phyloP scores from a whole-genome alignment of 805 yeast genomes.

The Wickerhamomyces sydowiorum region DNA sequence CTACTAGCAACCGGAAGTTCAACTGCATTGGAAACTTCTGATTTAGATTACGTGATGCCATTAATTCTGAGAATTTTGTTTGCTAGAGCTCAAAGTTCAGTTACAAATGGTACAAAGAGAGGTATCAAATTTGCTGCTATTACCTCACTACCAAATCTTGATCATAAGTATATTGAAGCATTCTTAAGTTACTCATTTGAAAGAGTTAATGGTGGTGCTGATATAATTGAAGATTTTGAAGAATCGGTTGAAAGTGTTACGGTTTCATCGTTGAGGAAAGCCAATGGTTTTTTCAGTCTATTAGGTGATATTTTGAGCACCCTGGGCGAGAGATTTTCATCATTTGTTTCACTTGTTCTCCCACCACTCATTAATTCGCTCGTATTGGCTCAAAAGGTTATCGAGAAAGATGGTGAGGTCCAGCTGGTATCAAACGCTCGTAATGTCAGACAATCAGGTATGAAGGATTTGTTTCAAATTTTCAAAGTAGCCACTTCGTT shows the following conservation, averaged over 20 bases:
- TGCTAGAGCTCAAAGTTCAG: constrained; percentile 76
- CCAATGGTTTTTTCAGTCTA: constrained; percentile 62
- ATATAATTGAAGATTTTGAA: constrained; percentile 13
- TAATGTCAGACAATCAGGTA: constrained; percentile 58
- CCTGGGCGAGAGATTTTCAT: constrained; percentile 51
- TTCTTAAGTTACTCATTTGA: constrained; percentile 62
- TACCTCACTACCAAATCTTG: constrained; percentile 52
- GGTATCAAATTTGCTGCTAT: constrained; percentile 71
- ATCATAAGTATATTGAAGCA: constrained; percentile 42
- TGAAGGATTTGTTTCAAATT: constrained; percentile 54
- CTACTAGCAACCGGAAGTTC: constrained; percentile 51
- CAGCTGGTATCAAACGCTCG: constrained; percentile 35
- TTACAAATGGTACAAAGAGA: constrained; percentile 61
- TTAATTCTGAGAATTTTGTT: constrained; percentile 70
- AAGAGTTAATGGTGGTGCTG: constrained; percentile 36
- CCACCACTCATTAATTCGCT: constrained; percentile 54
- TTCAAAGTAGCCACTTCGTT: constrained; percentile 48
- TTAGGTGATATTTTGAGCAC: constrained; percentile 48
- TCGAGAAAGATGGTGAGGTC: constrained; percentile 17
- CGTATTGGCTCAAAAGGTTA: constrained; percentile 43
- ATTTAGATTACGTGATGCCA: constrained; percentile 59
- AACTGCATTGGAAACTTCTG: constrained; percentile 52
- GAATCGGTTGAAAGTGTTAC: constrained; percentile 19
- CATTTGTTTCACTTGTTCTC: constrained; percentile 17
- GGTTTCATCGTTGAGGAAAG: constrained; percentile 36